These are phyloP conservation scores for Nitzschia inconspicua DNA, from an alignment of 108 stramenopile species.

Conservation along the genomic window DNA sequence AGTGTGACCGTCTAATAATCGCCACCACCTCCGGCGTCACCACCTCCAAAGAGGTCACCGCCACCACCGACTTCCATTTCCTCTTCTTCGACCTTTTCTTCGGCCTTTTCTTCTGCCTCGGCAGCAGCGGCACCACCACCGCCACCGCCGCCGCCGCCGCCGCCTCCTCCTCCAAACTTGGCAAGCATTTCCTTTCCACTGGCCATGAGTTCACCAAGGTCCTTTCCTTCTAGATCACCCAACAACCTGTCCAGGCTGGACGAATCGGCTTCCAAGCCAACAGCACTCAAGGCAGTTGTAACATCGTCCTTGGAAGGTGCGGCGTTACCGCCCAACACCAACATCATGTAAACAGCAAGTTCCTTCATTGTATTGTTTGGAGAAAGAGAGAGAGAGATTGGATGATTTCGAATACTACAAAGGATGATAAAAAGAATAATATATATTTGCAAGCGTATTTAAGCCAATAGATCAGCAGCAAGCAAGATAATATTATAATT, in stretches of 20 bases:
- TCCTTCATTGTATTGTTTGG: conserved; percentile 84
- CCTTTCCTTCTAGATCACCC: conserved; percentile 94
- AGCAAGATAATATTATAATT: too few relatives aligned
- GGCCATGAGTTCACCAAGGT: conserved; percentile 80
- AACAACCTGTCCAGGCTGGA: conserved; percentile 64
- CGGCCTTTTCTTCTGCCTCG: conserved; percentile 46
- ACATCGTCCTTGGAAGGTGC: conserved; percentile 93
- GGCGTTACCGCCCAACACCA: conserved; percentile 93
- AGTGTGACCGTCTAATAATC: conserved; percentile 74
- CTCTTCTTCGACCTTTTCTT: conserved; percentile 65
- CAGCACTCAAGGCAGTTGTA: conserved; percentile 78
- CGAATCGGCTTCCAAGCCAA: conserved; percentile 88
- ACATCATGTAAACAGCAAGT: conserved; percentile 93
- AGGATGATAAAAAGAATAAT: too few relatives aligned
- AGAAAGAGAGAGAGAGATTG: too few relatives aligned
- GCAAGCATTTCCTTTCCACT: conserved; percentile 84
- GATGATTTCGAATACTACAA: too few relatives aligned
- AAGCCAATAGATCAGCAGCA: too few relatives aligned
- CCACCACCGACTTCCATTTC: conserved; percentile 58
- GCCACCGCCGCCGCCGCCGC: conserved; percentile 75
- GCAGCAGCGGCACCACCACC: conserved; percentile 68
- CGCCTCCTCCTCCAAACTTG: conserved; percentile 94
- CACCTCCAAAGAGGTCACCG: conserved; percentile 71
- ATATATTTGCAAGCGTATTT: too few relatives aligned
- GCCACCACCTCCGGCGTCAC: conserved; percentile 58